Percentiles rank a stretch among this genome's conserved stretches.
Conservation (phyloP, 1,284 basidiomycete species). For the Papiliotrema fonsecae region DNA sequence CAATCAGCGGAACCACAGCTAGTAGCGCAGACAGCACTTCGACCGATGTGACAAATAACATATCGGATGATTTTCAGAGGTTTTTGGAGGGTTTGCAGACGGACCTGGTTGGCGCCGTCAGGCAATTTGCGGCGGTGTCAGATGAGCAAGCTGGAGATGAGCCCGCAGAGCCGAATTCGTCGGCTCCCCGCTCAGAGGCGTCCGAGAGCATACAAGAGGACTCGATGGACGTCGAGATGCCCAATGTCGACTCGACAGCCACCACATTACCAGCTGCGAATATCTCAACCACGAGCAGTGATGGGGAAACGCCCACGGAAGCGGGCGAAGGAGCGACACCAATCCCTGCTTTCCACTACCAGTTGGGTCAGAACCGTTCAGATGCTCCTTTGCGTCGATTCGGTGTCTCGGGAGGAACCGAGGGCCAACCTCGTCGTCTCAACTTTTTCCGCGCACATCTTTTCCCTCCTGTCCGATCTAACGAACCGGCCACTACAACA, state of each 20-base stretch:
- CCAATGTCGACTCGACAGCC: background rate
- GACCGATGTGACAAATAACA: conserved; percentile 4
- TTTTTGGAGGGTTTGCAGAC: conserved; percentile 42
- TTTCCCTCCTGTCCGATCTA: conserved; percentile 30
- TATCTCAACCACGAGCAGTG: background rate
- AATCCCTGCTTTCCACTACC: conserved; percentile 34
- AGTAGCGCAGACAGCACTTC: background rate
- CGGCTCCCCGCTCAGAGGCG: background rate
- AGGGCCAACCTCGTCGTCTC: conserved; percentile 34
- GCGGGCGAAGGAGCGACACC: background rate
- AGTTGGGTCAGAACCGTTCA: conserved; percentile 25
- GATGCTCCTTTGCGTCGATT: background rate
- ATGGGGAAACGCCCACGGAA: background rate
- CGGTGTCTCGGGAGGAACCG: conserved; percentile 26
- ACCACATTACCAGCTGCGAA: background rate
- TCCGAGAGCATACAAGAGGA: too few relatives aligned
- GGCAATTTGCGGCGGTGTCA: conserved; percentile 24
- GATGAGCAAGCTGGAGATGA: conserved; percentile 3
- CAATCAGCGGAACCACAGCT: background rate
- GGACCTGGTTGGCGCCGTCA: conserved; percentile 38
- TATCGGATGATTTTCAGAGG: conserved; percentile 34
- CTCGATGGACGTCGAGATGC: too few relatives aligned
- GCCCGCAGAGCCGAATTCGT: background rate
- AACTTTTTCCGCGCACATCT: conserved; percentile 48
- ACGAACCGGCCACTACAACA: background rate